Conservation (phyloP, 2,329 filamentous ascomycete species). For the Diplodia sapinea region DNA sequence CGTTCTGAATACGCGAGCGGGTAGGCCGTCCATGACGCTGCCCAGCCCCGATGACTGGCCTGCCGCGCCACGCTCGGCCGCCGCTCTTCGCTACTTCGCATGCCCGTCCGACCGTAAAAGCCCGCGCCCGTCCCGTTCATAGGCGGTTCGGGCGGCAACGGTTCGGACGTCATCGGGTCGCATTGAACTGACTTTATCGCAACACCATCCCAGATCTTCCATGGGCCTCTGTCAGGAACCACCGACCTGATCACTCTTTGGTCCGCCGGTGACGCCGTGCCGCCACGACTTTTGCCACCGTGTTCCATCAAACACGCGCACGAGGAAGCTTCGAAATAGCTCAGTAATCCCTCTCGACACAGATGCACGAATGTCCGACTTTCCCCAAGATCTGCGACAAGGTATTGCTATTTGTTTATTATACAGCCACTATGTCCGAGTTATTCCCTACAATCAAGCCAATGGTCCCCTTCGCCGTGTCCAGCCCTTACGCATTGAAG, state of each 20-base stretch:
- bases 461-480: too few relatives aligned
- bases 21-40: neutral
- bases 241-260: too few relatives aligned
- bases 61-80: neutral
- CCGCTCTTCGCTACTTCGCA: conserved; percentile 12
- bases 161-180: neutral
- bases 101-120: neutral
- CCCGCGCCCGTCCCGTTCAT: neutral
- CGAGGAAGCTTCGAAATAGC: neutral
- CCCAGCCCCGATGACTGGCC: neutral
- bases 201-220: conserved; percentile 3
- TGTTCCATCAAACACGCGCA: neutral
- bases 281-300: neutral
- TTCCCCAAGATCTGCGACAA: neutral
- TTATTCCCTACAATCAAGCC: neutral
- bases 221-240: neutral
- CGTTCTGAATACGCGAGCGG: neutral
- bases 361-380: neutral
- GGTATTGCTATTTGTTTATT: neutral
- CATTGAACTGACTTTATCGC: conserved; percentile 3
- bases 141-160: conserved; percentile 3
- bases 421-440: neutral
- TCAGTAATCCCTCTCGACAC: neutral
- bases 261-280: conserved; percentile 6
- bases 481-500: conserved; percentile 3